Evolutionary conservation across 192 early-diverging fungal species (phyloP).

Genomic region (Rhizophagus clarus): DNA sequence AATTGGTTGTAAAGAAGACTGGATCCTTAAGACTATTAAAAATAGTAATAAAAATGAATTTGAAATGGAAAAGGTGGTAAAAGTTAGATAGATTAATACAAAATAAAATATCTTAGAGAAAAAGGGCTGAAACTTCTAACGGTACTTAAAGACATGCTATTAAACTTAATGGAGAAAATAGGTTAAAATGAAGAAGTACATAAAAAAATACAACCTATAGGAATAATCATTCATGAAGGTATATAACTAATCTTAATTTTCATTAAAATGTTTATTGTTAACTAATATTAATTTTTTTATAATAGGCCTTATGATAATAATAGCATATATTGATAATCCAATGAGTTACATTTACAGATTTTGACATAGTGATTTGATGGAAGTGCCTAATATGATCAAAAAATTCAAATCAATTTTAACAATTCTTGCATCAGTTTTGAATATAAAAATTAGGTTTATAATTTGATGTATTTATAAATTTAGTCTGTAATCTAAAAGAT

Average conservation of each 20-base stretch:
- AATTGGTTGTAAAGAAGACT: no score
- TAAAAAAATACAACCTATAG: no score
- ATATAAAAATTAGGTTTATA: slow-evolving; percentile 13
- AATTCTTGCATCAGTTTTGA: slow-evolving; percentile 4
- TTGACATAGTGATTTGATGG: neutral
- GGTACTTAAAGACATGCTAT: no score
- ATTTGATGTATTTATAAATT: slow-evolving; percentile 20
- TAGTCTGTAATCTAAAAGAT: slow-evolving; percentile 10
- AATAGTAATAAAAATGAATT: no score
- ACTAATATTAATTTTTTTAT: neutral
- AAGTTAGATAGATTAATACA: no score
- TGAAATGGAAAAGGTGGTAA: no score
- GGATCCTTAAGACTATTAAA: no score
- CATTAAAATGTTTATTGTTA: neutral
- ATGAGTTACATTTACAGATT: neutral
- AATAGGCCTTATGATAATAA: slow-evolving; percentile 1
- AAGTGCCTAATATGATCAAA: neutral
- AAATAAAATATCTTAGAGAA: no score
- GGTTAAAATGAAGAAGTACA: no score
- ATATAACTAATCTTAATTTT: neutral
- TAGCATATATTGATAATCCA: neutral
- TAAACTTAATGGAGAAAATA: no score
- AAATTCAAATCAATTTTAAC: neutral
- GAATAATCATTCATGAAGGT: no score
- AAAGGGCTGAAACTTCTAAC: no score